Conservation (phyloP, 2,329 filamentous ascomycete species). For the Microdochium trichocladiopsis region DNA sequence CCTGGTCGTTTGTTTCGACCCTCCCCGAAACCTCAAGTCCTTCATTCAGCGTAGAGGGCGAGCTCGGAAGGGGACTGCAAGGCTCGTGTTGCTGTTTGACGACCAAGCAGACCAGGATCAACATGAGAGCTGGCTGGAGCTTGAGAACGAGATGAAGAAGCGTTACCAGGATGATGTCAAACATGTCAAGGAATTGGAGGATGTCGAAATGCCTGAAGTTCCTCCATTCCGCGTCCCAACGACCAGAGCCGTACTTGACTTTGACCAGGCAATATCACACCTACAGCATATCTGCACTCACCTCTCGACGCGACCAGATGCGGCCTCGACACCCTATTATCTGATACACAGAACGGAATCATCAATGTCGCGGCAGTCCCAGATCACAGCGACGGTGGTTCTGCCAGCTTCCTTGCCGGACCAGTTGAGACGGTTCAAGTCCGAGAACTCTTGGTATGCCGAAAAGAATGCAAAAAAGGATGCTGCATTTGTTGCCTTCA, state of each 20-base stretch:
- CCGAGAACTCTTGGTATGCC: conserved; percentile 55
- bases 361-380: conserved; percentile 10
- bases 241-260: conserved; percentile 58
- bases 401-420: conserved; percentile 66
- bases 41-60: conserved; percentile 52
- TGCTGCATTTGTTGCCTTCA: conserved; percentile 75
- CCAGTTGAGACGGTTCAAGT: conserved; percentile 45
- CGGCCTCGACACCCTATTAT: conserved; percentile 64
- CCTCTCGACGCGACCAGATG: conserved; percentile 49
- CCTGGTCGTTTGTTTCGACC: conserved; percentile 51
- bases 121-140: conserved; percentile 46
- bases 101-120: conserved; percentile 17
- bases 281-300: conserved; percentile 74
- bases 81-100: conserved; percentile 37
- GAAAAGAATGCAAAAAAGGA: conserved; percentile 72
- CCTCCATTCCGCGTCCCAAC: conserved; percentile 26
- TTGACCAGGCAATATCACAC: conserved; percentile 68
- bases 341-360: conserved; percentile 33
- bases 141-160: conserved; percentile 68
- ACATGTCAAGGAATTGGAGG: conserved; percentile 40
- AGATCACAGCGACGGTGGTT: conserved; percentile 52
- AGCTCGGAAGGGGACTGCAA: conserved; percentile 42
- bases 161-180: conserved; percentile 61
- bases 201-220: conserved; percentile 23
- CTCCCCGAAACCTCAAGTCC: conserved; percentile 41